Base-by-base conservation (phyloP, 208 protist species). In the Leishmania aethiopica region DNA sequence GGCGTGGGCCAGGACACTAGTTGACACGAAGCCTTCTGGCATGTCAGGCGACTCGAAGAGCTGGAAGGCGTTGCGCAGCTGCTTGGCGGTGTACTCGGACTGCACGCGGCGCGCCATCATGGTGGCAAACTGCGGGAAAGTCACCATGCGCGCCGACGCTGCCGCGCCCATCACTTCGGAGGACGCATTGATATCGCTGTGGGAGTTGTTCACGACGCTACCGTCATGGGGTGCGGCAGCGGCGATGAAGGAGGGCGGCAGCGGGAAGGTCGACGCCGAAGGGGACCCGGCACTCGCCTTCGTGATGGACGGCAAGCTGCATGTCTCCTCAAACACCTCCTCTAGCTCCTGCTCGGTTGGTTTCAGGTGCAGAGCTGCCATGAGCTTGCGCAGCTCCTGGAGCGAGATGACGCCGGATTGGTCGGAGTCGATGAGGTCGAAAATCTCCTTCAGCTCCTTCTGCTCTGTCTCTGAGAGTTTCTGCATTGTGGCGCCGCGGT, bases 391-490 rank as follows among this genome's bases (percentile, higher is more conserved):
- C 47, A 99, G 79, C 78, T 99, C 95, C 17, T 92, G 76, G 45
- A 87, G 79, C 2, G 88, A 93, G 70, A 99, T 98, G 66, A 83
- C 76, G 42, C 93, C 94, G 71, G 67, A 86, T 40, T 89, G 87
- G n/a, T 97, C 89, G 13, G 94, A 83, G 82, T 98, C 95, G 25
- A 98, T 92, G 22, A 99, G 91, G 80, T 96, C 88, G 81, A 99
- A 99, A 78, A 98, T 98, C 83, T 99, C 97, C 49, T 94, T 94
- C 76, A 98, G 97, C 86, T 98, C 95, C 37, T 88, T 79, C 47
- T 95, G 59, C 76, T 97, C 93, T 84, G 91, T 89, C 40, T 94
- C 88, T 25, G 85, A 89, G 28, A 97, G 85, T 35, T 86, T 67
- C 35, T 86, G 76, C 57, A 83, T 86, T 47, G 84, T 89, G 49